phyloP scores from a whole-genome alignment of 179 eudicot genomes.

The Actinidia polygama region DNA sequence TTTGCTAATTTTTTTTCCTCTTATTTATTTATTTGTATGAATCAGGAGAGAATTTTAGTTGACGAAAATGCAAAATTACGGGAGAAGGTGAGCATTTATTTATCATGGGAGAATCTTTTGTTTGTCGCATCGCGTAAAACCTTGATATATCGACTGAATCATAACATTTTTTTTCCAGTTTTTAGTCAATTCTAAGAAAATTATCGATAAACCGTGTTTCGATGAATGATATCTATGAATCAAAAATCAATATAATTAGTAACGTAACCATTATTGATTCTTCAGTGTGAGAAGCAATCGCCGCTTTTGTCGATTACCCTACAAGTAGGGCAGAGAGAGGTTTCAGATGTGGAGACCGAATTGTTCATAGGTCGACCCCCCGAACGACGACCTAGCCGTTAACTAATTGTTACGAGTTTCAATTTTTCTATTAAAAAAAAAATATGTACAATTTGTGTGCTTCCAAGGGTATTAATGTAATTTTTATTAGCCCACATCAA shows the following conservation, averaged over 20 bases:
- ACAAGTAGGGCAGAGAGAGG: background rate
- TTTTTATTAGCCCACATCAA: too few relatives aligned
- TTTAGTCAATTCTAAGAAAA: background rate
- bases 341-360: conserved; percentile 11
- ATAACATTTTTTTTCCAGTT: too few relatives aligned
- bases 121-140: too few relatives aligned
- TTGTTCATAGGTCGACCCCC: conserved; percentile 14
- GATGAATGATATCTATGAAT: background rate
- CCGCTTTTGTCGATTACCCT: too few relatives aligned
- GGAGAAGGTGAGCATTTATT: conserved; percentile 52
- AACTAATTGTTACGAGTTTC: too few relatives aligned
- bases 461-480: too few relatives aligned
- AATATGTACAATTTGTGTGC: too few relatives aligned
- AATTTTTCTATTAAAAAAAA: too few relatives aligned
- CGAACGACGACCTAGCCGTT: background rate
- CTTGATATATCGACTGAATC: too few relatives aligned
- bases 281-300: background rate
- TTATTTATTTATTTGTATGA: background rate
- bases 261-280: background rate
- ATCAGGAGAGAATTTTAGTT: conserved; percentile 54
- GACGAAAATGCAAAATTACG: conserved; percentile 49
- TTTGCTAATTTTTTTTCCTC: background rate
- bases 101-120: too few relatives aligned
- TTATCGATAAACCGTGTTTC: background rate
- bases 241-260: background rate